Evolutionary conservation across 768 basidiomycete genomes (phyloP), one percentile per base, ranked within the genome.

Genomic region (Pleurotus sapidus): DNA sequence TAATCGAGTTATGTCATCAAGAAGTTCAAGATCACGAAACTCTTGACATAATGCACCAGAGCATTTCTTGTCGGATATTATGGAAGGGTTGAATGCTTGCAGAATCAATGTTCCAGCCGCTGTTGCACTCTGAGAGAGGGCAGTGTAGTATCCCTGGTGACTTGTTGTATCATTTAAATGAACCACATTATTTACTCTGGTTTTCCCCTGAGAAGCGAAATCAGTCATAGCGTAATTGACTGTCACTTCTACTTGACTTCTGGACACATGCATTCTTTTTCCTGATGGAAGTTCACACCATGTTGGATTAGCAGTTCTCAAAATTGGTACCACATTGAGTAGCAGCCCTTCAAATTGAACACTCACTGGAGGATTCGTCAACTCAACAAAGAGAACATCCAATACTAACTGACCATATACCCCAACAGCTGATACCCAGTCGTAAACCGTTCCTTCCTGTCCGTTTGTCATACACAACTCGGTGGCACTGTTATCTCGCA

Each of bases 161-260:
- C 17, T 59, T 18, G 45, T 24, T 11, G 60, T 59, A 45, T 66
- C 61, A 49, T 61, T 53, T 4, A 71, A 47, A 53, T 73, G 67
- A 2, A 67, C 65, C 1, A 65, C 53, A 64, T 72, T 71, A 3
- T 57, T 34, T 14, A 25, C 27, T 38, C 67, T 57, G 12, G 70
- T 69, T 49, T 68, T 70, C 3, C 73, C 72, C 57, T 74, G 73
- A 1, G 69, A 70, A 5, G 67, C 60, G 59, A 68, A 73, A 54
- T 72, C 72, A 3, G 72, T 73, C 69, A 72, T 71, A 15, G 69
- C 62, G 60, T 72, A 73, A 54, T 70, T 72, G 1, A 61, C 55
- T 1, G 67, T 24, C 1, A 72, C 50, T 14, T 64, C 57, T 2
- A 70, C 64, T 58, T 74, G 72, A 7, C 58, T 49, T 9, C 68